Evolutionary conservation across 306 rosid species (phyloP).

Genomic region (Quillaja saponaria): DNA sequence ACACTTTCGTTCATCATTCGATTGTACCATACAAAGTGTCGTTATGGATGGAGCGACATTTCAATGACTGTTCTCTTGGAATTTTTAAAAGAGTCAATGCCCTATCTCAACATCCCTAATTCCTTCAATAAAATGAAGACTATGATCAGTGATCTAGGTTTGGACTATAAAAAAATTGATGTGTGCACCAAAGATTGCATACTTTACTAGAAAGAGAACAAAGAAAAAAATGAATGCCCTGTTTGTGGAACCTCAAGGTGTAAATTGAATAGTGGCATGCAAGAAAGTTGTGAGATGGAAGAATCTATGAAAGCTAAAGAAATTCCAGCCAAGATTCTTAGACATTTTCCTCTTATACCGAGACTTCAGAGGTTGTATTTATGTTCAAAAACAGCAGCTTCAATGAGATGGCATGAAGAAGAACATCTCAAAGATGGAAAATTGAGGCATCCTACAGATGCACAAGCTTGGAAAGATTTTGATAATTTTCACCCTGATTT

Average conservation of each 20-base stretch:
- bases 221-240: not conserved
- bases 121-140: no score
- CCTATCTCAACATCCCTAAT: no score
- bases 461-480: not conserved
- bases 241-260: not conserved
- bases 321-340: no score
- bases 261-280: not conserved
- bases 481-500: not conserved
- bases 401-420: not conserved
- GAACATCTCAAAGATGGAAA: no score
- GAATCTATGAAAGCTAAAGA: no score
- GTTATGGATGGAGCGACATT: no score
- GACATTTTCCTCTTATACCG: not conserved
- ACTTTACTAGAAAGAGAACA: not conserved
- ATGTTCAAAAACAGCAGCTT: not conserved
- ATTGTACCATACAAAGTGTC: no score
- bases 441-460: not conserved
- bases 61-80: no score
- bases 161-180: no score
- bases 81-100: no score
- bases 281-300: not conserved
- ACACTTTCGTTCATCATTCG: no score
- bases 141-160: no score
- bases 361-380: not conserved
- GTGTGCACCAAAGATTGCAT: constrained; percentile 5